Conservation (phyloP, 495 filamentous ascomycete species). For the Podospora appendiculata region DNA sequence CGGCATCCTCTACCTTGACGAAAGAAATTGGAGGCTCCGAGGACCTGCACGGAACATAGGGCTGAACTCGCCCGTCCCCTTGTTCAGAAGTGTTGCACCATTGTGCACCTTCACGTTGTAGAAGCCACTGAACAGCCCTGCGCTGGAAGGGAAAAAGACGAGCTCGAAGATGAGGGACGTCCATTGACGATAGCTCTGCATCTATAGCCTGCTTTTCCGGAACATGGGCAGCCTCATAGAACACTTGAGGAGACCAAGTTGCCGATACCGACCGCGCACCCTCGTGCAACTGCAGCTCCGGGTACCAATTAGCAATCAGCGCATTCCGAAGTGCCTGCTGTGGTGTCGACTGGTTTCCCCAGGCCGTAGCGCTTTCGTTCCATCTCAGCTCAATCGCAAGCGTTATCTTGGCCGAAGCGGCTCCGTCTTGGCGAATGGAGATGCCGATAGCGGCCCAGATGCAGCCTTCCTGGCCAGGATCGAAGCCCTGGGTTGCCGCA, state of each 20-base stretch:
- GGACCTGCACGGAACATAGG: not conserved
- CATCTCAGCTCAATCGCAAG: slow-evolving; percentile 15
- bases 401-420: slow-evolving; percentile 1
- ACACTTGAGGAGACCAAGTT: slow-evolving; percentile 30
- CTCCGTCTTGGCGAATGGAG: slow-evolving; percentile 9
- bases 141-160: slow-evolving; percentile 38
- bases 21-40: slow-evolving; percentile 10
- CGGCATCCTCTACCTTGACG: slow-evolving; percentile 16
- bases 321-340: slow-evolving; percentile 12
- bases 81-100: slow-evolving; percentile 13
- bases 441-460: slow-evolving; percentile 16
- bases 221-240: slow-evolving; percentile 36
- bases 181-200: slow-evolving; percentile 11
- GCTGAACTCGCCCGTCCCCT: slow-evolving; percentile 7
- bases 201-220: slow-evolving; percentile 20
- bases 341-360: slow-evolving; percentile 4
- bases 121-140: slow-evolving; percentile 37
- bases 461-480: slow-evolving; percentile 11
- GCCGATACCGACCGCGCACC: not conserved
- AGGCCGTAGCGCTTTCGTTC: slow-evolving; percentile 13
- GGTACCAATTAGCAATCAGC: slow-evolving; percentile 22
- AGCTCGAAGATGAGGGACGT: slow-evolving; percentile 21
- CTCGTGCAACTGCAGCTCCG: slow-evolving; percentile 1
- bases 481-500: slow-evolving; percentile 1
- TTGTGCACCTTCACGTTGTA: slow-evolving; percentile 34